phyloP scores from a whole-genome alignment of 1,284 basidiomycete genomes.

The Xerocomus amazonicus region DNA sequence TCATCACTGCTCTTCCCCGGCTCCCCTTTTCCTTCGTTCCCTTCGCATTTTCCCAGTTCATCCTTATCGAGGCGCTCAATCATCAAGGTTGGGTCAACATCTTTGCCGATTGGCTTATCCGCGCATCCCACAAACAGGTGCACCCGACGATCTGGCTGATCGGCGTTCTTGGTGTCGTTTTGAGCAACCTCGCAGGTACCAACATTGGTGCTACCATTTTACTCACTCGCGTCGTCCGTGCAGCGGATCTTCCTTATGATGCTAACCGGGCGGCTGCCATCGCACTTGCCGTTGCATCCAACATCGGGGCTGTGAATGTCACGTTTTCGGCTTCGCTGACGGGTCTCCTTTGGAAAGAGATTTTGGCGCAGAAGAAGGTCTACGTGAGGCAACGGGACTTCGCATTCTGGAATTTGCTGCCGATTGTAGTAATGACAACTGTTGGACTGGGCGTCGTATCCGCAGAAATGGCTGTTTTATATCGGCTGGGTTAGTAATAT shows the following conservation, averaged over 20 bases:
- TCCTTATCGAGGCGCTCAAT: constrained; percentile 84
- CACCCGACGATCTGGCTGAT: constrained; percentile 54
- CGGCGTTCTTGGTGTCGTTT: constrained; percentile 61
- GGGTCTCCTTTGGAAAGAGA: constrained; percentile 77
- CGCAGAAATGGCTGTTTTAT: constrained; percentile 62
- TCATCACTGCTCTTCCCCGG: constrained; percentile 64
- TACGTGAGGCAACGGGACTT: constrained; percentile 68
- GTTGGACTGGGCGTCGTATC: constrained; percentile 55
- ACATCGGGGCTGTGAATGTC: constrained; percentile 90
- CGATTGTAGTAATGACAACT: constrained; percentile 49
- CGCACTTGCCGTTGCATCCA: constrained; percentile 78
- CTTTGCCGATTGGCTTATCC: constrained; percentile 72
- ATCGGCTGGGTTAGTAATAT: constrained; percentile 18
- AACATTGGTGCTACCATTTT: constrained; percentile 97
- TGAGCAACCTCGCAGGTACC: constrained; percentile 90
- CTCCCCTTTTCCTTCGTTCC: constrained; percentile 83
- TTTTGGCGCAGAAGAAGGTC: constrained; percentile 70
- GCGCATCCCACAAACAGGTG: constrained; percentile 43
- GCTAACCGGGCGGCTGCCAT: constrained; percentile 42
- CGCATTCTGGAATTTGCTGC: constrained; percentile 68
- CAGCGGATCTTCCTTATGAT: constrained; percentile 22
- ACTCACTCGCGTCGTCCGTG: constrained; percentile 53
- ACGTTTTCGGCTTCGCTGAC: constrained; percentile 89
- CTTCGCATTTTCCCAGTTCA: constrained; percentile 95
- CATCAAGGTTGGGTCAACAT: constrained; percentile 88